phyloP scores from a whole-genome alignment of 2,329 filamentous ascomycete genomes.

The Talaromyces sp. region DNA sequence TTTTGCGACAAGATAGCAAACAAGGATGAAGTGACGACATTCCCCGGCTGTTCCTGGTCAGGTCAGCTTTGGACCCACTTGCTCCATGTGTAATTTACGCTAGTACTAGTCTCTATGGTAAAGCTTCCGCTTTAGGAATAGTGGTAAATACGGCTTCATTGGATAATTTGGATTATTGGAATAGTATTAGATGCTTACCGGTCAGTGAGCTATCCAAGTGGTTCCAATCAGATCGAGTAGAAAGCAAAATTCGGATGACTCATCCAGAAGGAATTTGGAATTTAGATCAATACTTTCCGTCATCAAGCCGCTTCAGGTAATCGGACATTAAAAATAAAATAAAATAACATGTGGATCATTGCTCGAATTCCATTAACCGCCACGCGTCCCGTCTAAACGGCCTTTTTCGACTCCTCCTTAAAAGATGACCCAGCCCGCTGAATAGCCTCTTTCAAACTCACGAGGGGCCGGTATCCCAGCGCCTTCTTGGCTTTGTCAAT shows the following conservation, averaged over 20 bases:
- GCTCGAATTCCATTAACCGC: background rate
- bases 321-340: background rate
- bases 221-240: background rate
- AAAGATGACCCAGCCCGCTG: background rate
- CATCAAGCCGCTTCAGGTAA: background rate
- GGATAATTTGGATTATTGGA: no score
- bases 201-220: background rate
- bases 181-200: background rate
- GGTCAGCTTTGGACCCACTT: background rate
- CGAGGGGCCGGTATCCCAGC: background rate
- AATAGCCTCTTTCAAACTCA: background rate
- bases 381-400: background rate
- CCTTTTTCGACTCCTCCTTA: background rate
- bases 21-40: background rate
- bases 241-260: background rate
- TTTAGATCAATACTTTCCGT: background rate
- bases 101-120: no score
- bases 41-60: background rate
- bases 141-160: background rate
- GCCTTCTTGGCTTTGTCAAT: constrained; percentile 3
- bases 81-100: background rate
- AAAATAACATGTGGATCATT: background rate
- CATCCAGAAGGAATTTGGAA: background rate
- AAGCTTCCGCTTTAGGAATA: no score
- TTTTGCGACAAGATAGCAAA: background rate